A percentile compares a stretch with the other conserved stretches of the same genome.
These are phyloP conservation scores for Stentor roeselii DNA, from an alignment of 73 alveolate genomes.

Conservation along the genomic window DNA sequence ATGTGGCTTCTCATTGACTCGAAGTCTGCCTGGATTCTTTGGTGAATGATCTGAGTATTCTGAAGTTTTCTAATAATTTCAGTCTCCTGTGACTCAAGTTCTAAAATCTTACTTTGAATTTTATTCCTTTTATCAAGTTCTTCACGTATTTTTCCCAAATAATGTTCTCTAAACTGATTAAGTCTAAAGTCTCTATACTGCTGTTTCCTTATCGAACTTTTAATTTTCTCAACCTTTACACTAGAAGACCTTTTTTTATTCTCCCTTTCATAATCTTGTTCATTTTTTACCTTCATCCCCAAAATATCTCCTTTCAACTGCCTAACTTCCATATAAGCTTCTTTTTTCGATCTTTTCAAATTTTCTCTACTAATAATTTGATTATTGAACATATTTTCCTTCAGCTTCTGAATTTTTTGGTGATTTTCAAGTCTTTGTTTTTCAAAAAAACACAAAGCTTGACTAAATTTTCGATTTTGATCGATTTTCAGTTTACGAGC, in stretches of 20 bases:
- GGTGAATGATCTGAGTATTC: neutral
- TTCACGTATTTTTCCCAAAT: slow-evolving; percentile 11
- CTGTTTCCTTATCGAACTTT: neutral
- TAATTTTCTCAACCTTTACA: neutral
- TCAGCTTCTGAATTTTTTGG: too few relatives aligned
- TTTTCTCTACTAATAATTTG: too few relatives aligned
- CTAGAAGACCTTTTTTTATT: slow-evolving; percentile 39
- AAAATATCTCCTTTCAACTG: neutral
- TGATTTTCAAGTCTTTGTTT: too few relatives aligned
- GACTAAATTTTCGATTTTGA: too few relatives aligned
- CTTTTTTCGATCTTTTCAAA: too few relatives aligned
- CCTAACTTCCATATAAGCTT: neutral
- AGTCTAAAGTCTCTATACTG: neutral
- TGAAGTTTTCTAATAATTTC: neutral
- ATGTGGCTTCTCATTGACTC: neutral
- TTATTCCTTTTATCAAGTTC: neutral
- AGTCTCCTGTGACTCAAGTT: neutral
- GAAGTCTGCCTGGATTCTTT: neutral
- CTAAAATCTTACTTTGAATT: neutral
- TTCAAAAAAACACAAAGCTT: too few relatives aligned
- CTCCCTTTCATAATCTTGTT: slow-evolving; percentile 30
- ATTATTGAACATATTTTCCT: too few relatives aligned
- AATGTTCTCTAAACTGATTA: neutral
- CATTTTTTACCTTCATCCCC: neutral
- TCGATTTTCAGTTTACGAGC: too few relatives aligned